Percentiles rank a stretch among this genome's conserved stretches.
Evolutionary conservation across 73 alveolate species (phyloP).

Genomic region (Paramecium sexaurelia): DNA sequence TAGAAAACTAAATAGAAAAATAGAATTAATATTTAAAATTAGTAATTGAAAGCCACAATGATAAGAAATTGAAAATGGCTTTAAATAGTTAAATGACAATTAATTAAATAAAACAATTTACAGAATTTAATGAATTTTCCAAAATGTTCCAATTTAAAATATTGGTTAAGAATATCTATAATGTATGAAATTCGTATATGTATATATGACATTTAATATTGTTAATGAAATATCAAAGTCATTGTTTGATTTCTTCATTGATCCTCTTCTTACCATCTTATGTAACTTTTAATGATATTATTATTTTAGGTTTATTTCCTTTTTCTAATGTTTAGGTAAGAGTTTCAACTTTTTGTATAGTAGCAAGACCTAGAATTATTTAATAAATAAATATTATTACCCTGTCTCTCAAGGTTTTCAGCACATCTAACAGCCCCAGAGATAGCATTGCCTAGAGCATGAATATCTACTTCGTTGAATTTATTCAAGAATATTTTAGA

Average conservation of each 20-base stretch:
- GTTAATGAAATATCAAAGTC: not conserved
- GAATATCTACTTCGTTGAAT: not conserved
- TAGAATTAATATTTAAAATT: not conserved
- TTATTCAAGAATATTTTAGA: not conserved
- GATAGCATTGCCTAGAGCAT: conserved; percentile 41
- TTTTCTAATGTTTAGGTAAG: not conserved
- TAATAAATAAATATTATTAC: not conserved
- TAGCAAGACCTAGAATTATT: not conserved
- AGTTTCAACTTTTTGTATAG: not conserved
- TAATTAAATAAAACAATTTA: not conserved
- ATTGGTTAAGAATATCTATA: too few relatives aligned
- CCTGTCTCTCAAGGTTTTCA: not conserved
- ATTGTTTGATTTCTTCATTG: not conserved
- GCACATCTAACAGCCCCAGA: not conserved
- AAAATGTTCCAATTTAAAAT: too few relatives aligned
- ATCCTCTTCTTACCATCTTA: not conserved
- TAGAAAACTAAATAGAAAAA: not conserved
- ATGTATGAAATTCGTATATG: too few relatives aligned
- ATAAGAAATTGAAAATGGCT: not conserved
- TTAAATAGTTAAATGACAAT: not conserved
- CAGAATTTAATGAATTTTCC: not conserved
- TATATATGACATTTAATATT: too few relatives aligned
- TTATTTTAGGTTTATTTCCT: not conserved
- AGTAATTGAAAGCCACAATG: not conserved
- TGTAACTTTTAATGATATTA: not conserved